A percentile compares a stretch with the other conserved stretches of the same genome.
phyloP scores from a whole-genome alignment of 257 asterid species.

The Nicotiana obtusifolia region DNA sequence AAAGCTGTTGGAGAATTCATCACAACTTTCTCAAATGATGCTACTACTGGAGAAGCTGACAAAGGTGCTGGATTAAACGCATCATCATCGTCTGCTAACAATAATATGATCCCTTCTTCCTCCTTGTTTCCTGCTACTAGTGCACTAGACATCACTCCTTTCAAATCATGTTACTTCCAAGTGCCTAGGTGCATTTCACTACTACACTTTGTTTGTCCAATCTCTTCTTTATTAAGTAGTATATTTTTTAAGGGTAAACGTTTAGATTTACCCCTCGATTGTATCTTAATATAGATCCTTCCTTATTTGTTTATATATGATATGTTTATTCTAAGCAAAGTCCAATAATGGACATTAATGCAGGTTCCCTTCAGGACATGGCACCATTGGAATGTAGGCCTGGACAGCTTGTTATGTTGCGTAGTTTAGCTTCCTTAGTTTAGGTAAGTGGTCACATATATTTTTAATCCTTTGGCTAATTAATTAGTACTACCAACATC shows the following conservation, averaged over 20 bases:
- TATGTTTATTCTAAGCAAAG: background rate
- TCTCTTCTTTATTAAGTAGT: background rate
- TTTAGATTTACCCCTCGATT: background rate
- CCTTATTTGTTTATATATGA: background rate
- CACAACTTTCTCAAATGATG: conserved; percentile 28
- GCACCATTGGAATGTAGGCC: conserved; percentile 63
- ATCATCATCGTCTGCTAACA: conserved; percentile 28
- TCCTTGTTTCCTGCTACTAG: conserved; percentile 29
- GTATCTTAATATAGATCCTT: background rate
- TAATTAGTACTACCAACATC: background rate
- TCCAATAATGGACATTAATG: conserved; percentile 9
- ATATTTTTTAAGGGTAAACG: background rate
- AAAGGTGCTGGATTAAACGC: conserved; percentile 18
- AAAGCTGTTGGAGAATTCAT: conserved; percentile 33
- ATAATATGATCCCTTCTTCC: conserved; percentile 37
- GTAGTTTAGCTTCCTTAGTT: conserved; percentile 33
- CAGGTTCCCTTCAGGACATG: conserved; percentile 70
- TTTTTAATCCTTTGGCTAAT: background rate
- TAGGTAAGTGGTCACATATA: conserved; percentile 29
- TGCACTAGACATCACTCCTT: conserved; percentile 50
- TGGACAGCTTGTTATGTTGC: conserved; percentile 27
- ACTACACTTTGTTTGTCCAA: background rate
- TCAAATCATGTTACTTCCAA: conserved; percentile 59
- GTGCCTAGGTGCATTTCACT: conserved; percentile 42
- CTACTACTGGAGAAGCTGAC: conserved; percentile 19